Evolutionary conservation across 805 yeast species (phyloP), one percentile per base, ranked within the genome.

Genomic region (Cyberlindnera saturnus): DNA sequence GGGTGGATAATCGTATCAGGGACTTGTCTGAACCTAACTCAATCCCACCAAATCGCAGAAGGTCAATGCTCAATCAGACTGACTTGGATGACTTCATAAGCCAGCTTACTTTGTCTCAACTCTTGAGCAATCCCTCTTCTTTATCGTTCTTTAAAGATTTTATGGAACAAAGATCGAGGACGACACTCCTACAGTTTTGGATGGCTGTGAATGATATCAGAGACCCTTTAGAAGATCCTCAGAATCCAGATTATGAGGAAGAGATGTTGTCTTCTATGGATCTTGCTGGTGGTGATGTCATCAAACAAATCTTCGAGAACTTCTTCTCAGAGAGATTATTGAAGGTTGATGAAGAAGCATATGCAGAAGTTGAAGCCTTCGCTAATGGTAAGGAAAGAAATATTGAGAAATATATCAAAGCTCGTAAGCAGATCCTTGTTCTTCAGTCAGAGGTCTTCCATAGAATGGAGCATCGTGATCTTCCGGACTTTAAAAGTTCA

Each of bases 151-250:
- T 79, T 46, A 71, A 66, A 65, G 77, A 72, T 40, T 79, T 71
- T 49, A 75, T 79, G 82, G 78, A 75, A 29, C 71, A 69, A 39
- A 55, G 78, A 16, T 60, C 66, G 4, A 60, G 77, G 38, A 61
- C 70, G 1, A 63, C 62, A 0, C 56, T 80, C 26, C 55, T 87
- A 4, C 81, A 80, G 36, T 79, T 78, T 47, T 85, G 89, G 87
- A 58, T 74, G 5, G 72, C 76, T 2, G 82, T 87, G 3, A 84
- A 86, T 47, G 69, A 74, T 0, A 71, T 86, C 32, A 77, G 79
- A 52, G 84, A 84, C 39, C 96, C 96, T 0, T 60, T 89, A 15
- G 84, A 75, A 44, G 66, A 66, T 48, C 60, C 67, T 3, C 50
- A 43, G n/a, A 50, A 53, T 28, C 61, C 61, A 3, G 66, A 63